A percentile compares a stretch with the other conserved stretches of the same genome.
Evolutionary conservation across 768 basidiomycete species (phyloP).

Genomic region (Mycena maculata): DNA sequence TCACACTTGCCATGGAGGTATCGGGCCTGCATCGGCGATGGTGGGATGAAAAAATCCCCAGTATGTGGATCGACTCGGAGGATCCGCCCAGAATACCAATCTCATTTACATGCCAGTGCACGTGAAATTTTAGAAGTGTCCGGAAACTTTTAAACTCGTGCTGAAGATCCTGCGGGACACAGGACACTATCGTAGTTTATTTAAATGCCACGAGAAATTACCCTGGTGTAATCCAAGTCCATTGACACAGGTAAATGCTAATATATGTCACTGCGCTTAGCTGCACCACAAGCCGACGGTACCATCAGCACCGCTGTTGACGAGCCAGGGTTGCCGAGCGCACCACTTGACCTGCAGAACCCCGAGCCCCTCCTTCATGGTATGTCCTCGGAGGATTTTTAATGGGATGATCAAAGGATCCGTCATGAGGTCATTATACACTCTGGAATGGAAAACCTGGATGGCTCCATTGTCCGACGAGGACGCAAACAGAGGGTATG

Average conservation of each 20-base stretch:
- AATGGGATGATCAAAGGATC: constrained; percentile 98
- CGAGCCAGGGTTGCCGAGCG: constrained; percentile 89
- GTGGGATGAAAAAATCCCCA: too few relatives aligned
- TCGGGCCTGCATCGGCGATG: too few relatives aligned
- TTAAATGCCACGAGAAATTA: constrained; percentile 2
- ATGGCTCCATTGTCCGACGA: constrained; percentile 97
- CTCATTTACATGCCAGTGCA: too few relatives aligned
- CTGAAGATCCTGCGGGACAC: constrained; percentile 2
- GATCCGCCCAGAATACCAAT: too few relatives aligned
- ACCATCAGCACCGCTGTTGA: constrained; percentile 94
- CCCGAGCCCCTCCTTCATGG: constrained; percentile 85
- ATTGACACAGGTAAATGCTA: constrained; percentile 8
- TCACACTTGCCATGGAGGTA: too few relatives aligned
- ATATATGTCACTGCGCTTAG: constrained; percentile 53
- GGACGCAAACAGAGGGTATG: constrained; percentile 95
- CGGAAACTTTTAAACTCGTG: constrained; percentile 28
- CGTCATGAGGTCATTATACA: constrained; percentile 95
- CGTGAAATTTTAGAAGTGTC: too few relatives aligned
- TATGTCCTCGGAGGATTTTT: constrained; percentile 95
- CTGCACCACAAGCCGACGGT: constrained; percentile 90
- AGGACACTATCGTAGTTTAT: not conserved
- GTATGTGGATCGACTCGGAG: too few relatives aligned
- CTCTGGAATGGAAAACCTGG: constrained; percentile 95
- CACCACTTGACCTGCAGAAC: constrained; percentile 94
- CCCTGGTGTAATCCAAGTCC: constrained; percentile 2